These are phyloP conservation scores for Skeletonema potamos DNA, from an alignment of 108 stramenopile genomes.

Conservation along the genomic window DNA sequence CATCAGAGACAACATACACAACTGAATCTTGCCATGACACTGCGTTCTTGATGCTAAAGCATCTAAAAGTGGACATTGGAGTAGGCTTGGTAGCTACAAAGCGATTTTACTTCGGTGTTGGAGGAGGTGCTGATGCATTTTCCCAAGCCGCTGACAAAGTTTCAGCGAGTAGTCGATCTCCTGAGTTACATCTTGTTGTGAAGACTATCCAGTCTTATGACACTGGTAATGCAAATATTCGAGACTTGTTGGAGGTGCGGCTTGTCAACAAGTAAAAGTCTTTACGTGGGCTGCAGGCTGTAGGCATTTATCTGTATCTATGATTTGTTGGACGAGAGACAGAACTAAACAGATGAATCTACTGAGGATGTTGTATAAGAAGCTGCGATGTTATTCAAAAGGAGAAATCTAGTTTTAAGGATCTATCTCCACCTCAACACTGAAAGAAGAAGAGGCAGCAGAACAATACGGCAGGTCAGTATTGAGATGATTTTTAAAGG, in stretches of 20 bases:
- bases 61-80: conserved; percentile 58
- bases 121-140: conserved; percentile 76
- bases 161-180: neutral
- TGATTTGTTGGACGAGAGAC: too few relatives aligned
- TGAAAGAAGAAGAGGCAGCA: neutral
- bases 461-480: neutral
- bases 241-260: conserved; percentile 62
- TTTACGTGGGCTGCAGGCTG: neutral
- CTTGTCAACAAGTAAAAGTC: neutral
- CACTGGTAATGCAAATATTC: conserved; percentile 78
- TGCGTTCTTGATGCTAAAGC: conserved; percentile 55
- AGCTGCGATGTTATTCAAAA: neutral
- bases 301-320: too few relatives aligned
- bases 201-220: conserved; percentile 46
- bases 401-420: neutral
- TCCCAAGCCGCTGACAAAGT: conserved; percentile 21
- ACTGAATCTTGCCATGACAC: conserved; percentile 62
- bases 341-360: neutral
- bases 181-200: conserved; percentile 19
- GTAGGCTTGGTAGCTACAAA: conserved; percentile 76
- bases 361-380: neutral
- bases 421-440: neutral
- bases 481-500: neutral
- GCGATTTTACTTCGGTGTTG: conserved; percentile 88
- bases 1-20: conserved; percentile 85